These are phyloP conservation scores for Fusarium coicis DNA, from an alignment of 2,329 filamentous ascomycete species.

Conservation along the genomic window DNA sequence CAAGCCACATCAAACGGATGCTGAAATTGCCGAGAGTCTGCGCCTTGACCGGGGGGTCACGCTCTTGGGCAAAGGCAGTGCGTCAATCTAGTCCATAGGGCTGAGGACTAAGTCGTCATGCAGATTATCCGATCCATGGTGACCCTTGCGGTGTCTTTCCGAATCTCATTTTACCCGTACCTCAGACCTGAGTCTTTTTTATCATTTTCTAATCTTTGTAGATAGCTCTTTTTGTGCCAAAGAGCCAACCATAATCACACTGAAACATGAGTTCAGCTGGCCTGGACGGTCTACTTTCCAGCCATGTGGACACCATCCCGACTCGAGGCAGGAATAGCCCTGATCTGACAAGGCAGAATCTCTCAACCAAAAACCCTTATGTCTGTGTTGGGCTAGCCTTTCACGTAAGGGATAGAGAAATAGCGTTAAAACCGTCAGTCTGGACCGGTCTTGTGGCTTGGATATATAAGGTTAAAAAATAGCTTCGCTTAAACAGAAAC, in stretches of 20 bases:
- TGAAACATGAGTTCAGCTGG: not conserved
- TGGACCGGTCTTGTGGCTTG: conserved; percentile 9
- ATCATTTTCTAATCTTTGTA: not conserved
- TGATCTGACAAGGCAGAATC: not conserved
- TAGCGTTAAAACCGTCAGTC: not conserved
- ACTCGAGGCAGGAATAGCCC: not conserved
- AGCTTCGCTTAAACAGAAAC: not conserved
- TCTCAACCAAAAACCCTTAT: not conserved
- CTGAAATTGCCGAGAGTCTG: not conserved
- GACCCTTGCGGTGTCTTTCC: too few species aligned
- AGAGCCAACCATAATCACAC: not conserved
- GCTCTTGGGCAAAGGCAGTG: not conserved
- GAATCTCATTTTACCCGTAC: not conserved
- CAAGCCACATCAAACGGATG: not conserved
- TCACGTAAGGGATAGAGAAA: not conserved
- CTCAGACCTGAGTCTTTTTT: not conserved
- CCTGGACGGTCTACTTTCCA: not conserved
- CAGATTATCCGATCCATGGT: too few species aligned
- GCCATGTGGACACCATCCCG: not conserved
- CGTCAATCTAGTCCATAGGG: not conserved
- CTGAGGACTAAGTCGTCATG: not conserved
- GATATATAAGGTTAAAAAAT: conserved; percentile 20
- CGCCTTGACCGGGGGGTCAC: not conserved
- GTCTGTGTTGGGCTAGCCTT: not conserved
- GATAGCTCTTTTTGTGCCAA: not conserved